Base-by-base conservation (phyloP, 257 asterid species). In the Plantago elongata region DNA sequence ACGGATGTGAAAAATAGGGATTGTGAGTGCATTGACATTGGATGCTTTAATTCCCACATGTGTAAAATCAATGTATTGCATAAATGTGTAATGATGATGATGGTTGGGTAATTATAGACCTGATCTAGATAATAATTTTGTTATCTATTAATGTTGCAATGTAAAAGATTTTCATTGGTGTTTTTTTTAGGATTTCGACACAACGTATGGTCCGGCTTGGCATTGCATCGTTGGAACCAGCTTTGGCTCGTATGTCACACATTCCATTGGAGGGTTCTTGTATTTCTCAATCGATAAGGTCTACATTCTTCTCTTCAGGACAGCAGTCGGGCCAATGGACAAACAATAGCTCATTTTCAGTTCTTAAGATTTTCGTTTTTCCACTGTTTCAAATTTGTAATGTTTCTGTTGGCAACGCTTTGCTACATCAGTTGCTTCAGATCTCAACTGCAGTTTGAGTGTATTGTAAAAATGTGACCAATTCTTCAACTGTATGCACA, bases 221-320 rank as follows among this genome's bases (percentile, higher is more conserved):
- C 94, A 89, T 77, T 89, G 97, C 78, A 78, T 89, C 0, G 97
- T 89, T 1, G 97, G 95, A 56, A 82, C 80, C 0, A 89, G 95
- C 76, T 86, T 86, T 42, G 97, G 97, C 13, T 89, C 97, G 5
- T 89, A 84, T 48, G 97, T 89, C 7, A 89, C 97, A 43, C 94
- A 89, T 72, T 87, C 94, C 0, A 30, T 82, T 12, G 92, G 97
- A 66, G 95, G 95, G 17, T 89, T 89, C 76, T 62, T 90, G 78
- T 90, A 90, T 71, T 90, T 90, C 84, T 90, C 97, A 0, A 84
- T 90, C 9, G 90, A 90, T 65, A 90, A 87, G 77, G 77, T 84
- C 13, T 84, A 84, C 30, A 80, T 84, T 67, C 95, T 90, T 65
- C 88, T 90, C 67, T 90, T 90, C 81, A 87, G 79, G 86, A 87